phyloP scores from a whole-genome alignment of 2,329 filamentous ascomycete genomes.

The Aspergillus cejpii region DNA sequence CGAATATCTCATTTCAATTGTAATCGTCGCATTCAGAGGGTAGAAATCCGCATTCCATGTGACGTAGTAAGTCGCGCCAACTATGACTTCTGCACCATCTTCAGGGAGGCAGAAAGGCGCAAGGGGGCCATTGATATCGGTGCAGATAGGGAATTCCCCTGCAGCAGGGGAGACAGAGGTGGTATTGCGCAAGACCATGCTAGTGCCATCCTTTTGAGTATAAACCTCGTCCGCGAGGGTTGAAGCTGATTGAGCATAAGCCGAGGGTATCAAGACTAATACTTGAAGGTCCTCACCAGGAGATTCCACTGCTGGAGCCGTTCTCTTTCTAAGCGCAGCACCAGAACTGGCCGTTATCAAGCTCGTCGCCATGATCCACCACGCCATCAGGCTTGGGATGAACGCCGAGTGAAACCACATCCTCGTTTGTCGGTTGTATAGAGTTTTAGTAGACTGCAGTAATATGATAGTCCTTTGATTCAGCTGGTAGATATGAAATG shows the following conservation, averaged over 20 bases:
- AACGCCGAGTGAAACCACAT: neutral
- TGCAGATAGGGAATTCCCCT: slow-evolving; percentile 30
- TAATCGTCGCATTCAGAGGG: slow-evolving; percentile 27
- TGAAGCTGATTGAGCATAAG: neutral
- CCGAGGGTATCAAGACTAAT: neutral
- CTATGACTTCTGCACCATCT: slow-evolving; percentile 29
- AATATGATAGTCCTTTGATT: neutral
- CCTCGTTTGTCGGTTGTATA: neutral
- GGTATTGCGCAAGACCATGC: neutral
- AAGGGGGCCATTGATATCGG: slow-evolving; percentile 16
- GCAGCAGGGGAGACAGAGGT: slow-evolving; percentile 5
- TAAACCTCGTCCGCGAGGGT: neutral
- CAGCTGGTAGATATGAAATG: neutral
- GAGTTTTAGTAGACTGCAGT: neutral
- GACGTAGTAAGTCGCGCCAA: slow-evolving; percentile 37
- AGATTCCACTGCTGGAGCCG: neutral
- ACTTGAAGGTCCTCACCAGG: neutral
- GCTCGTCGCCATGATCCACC: neutral
- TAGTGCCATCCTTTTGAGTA: slow-evolving; percentile 4
- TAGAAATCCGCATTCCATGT: slow-evolving; percentile 36
- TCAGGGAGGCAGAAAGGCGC: slow-evolving; percentile 33
- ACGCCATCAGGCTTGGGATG: neutral
- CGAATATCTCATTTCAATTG: slow-evolving; percentile 29
- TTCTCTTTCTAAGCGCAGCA: neutral
- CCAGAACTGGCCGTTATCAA: neutral